Evolutionary conservation across 768 basidiomycete species (phyloP).

Genomic region (Suillus subluteus): DNA sequence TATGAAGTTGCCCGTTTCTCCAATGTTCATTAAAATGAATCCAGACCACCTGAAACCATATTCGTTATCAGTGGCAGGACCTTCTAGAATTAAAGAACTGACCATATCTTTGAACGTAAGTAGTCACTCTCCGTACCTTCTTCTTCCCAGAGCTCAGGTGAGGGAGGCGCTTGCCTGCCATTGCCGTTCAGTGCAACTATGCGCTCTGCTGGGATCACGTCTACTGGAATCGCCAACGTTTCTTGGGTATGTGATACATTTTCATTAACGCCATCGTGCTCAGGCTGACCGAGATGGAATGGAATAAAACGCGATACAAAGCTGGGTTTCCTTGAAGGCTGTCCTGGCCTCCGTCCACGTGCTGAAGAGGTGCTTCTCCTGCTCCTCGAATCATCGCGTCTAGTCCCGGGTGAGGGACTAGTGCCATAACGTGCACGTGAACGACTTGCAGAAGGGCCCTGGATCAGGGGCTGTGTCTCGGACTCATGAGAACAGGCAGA

Average conservation of each 20-base stretch:
- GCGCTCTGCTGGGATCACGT: slow-evolving; percentile 44
- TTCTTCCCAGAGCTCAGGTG: slow-evolving; percentile 25
- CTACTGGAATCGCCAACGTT: slow-evolving; percentile 38
- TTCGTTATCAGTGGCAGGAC: slow-evolving; percentile 1
- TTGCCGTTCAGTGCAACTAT: slow-evolving; percentile 23
- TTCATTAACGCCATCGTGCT: slow-evolving; percentile 16
- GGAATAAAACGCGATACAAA: slow-evolving; percentile 42
- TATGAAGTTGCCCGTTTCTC: slow-evolving; percentile 89
- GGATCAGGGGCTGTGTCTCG: slow-evolving; percentile 34
- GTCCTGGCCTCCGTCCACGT: slow-evolving; percentile 19
- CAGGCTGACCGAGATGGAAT: slow-evolving; percentile 18
- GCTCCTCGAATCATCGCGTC: slow-evolving; percentile 32
- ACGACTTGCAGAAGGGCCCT: not conserved
- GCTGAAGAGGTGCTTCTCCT: slow-evolving; percentile 26
- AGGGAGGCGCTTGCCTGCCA: slow-evolving; percentile 19
- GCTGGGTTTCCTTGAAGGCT: slow-evolving; percentile 30
- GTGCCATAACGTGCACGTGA: slow-evolving; percentile 23
- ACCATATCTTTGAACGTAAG: slow-evolving; percentile 86
- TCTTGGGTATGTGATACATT: slow-evolving; percentile 10
- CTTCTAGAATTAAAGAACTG: slow-evolving; percentile 24
- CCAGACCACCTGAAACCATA: slow-evolving; percentile 77
- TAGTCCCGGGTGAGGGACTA: slow-evolving; percentile 10
- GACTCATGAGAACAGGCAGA: not conserved
- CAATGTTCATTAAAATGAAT: slow-evolving; percentile 86
- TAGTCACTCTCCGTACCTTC: slow-evolving; percentile 70